Evolutionary conservation across 164 flowering plant genomes (phyloP), one percentile per base, ranked within the genome.

Genomic region (Vitis amurensis): DNA sequence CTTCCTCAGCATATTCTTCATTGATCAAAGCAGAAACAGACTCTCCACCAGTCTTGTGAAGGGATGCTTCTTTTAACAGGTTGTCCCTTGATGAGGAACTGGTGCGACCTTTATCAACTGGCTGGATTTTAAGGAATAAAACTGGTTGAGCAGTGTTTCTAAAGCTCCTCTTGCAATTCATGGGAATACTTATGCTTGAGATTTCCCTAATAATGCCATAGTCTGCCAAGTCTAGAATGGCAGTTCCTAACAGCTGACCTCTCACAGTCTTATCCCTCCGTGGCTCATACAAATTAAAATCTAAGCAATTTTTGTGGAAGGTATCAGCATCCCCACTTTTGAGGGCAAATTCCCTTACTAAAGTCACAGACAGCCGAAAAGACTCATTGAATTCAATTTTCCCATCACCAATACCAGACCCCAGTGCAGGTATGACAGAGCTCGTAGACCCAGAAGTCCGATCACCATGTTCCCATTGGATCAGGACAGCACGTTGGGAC

Each of bases 391-490:
- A 82, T 19, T 80, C 81, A 59, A 84, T 84, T 72, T 71, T 82
- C 11, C 87, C 87, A 63, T 84, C 84, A 9, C 83, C 85, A 50
- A 76, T 70, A 47, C 73, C 66, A 30, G 87, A 78, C 8, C 85
- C 82, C 19, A 81, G 60, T 15, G 83, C 65, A 30, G 87, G 87
- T 44, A 71, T 65, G 10, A 77, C 83, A 49, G 73, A 49, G 58
- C 68, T 76, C 2, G 85, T 82, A 57, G 85, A 78, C 59, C 87
- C 87, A 15, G 85, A 76, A 71, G 55, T 64, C 0, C 78, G 77
- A 1, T 77, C 83, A 14, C 87, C 87, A 71, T 82, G 76, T 69
- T 80, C 85, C 87, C 87, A 84, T 55, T 82, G 85, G 61, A 84
- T 79, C 55, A 81, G 14, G 3, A 82, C 85, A 16, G 85, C 76